phyloP scores from a whole-genome alignment of 768 basidiomycete genomes.

The Termitomyces sp. region DNA sequence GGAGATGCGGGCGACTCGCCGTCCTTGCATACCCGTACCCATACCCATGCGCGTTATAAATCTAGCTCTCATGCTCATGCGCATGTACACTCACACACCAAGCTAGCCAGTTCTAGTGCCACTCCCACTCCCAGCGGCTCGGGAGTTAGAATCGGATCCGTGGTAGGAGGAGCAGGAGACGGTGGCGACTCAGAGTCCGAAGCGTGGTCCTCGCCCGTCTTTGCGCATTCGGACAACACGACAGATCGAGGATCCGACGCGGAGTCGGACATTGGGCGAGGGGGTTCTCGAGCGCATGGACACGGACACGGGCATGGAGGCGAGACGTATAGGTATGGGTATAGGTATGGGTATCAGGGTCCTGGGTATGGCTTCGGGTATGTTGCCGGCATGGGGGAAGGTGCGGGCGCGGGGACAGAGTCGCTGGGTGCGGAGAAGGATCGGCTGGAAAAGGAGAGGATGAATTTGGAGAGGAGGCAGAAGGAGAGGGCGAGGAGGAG shows the following conservation, averaged over 20 bases:
- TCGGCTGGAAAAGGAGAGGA: constrained; percentile 13
- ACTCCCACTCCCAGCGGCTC: too few relatives aligned
- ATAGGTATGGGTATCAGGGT: constrained; percentile 26
- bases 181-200: constrained; percentile 15
- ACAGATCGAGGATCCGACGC: constrained; percentile 10
- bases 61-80: not conserved
- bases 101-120: not conserved
- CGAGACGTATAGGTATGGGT: constrained; percentile 8
- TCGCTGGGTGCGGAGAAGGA: constrained; percentile 12
- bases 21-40: not conserved
- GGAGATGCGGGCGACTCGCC: not conserved
- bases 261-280: constrained; percentile 4
- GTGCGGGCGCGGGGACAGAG: constrained; percentile 4
- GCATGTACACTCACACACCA: constrained; percentile 1
- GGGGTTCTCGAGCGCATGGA: constrained; percentile 2
- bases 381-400: not conserved
- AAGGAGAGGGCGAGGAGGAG: constrained; percentile 20
- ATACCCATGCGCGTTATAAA: not conserved
- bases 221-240: constrained; percentile 30
- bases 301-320: constrained; percentile 15
- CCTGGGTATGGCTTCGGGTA: not conserved
- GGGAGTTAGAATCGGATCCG: too few relatives aligned
- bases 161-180: too few relatives aligned
- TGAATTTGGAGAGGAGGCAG: constrained; percentile 15
- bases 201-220: constrained; percentile 38